Percentiles rank a stretch among this genome's conserved stretches.
These are phyloP conservation scores for Aspergillus oerlinghausenensis DNA, from an alignment of 2,329 filamentous ascomycete genomes.

Conservation along the genomic window DNA sequence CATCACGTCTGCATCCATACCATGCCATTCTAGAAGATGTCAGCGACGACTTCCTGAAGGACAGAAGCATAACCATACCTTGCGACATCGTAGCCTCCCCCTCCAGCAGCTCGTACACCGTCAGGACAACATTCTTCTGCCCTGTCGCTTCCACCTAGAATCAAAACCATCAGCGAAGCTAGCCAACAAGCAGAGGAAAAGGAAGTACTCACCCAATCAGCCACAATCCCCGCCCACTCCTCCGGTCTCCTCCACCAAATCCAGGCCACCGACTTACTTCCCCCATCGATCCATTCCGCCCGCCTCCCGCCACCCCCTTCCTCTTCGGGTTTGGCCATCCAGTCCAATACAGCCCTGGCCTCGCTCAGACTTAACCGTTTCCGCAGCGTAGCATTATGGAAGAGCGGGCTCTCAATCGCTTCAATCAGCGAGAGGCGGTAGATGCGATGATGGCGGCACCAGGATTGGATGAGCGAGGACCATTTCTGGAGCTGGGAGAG, in stretches of 20 bases:
- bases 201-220: constrained; percentile 58
- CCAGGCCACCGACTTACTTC: constrained; percentile 58
- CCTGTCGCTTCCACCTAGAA: constrained; percentile 68
- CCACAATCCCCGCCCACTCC: constrained; percentile 80
- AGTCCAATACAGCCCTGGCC: constrained; percentile 51
- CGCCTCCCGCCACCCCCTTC: constrained; percentile 44
- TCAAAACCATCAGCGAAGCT: constrained; percentile 1
- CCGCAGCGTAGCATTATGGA: constrained; percentile 45
- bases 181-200: background rate
- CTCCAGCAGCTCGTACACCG: constrained; percentile 84
- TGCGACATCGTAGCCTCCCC: constrained; percentile 73
- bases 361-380: constrained; percentile 49
- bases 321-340: constrained; percentile 49
- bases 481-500: constrained; percentile 66
- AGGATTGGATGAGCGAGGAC: constrained; percentile 77
- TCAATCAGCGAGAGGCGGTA: constrained; percentile 68
- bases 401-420: constrained; percentile 55
- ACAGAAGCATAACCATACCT: constrained; percentile 45
- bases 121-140: constrained; percentile 83
- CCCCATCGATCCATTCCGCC: constrained; percentile 56
- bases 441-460: constrained; percentile 72
- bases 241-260: constrained; percentile 82
- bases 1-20: constrained; percentile 80
- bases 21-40: constrained; percentile 65
- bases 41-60: background rate